Conservation (phyloP, 106 monocot genomes). For the Posidonia australis region DNA sequence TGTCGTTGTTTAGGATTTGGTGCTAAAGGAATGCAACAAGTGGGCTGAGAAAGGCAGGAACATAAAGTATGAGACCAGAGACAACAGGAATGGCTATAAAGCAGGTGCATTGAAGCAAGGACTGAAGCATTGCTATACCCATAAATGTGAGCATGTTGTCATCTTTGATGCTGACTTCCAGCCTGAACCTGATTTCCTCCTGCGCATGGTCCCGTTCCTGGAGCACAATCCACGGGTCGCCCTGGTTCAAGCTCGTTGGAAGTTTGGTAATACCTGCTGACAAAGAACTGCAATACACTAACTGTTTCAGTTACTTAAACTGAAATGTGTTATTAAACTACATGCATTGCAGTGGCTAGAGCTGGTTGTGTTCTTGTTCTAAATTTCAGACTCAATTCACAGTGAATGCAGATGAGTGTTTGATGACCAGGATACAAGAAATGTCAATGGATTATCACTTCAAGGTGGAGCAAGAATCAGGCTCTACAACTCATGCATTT, state of each 20-base stretch:
- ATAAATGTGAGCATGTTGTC: constrained; percentile 52
- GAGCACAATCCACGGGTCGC: constrained; percentile 51
- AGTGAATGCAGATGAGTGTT: constrained; percentile 76
- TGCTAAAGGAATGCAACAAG: constrained; percentile 33
- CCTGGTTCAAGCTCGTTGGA: constrained; percentile 82
- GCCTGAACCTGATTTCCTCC: constrained; percentile 54
- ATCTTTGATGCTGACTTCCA: constrained; percentile 88
- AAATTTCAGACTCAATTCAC: background rate
- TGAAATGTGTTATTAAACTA: too few relatives aligned
- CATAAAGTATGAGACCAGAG: constrained; percentile 36
- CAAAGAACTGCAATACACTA: background rate
- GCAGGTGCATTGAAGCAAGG: constrained; percentile 68
- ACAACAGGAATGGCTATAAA: constrained; percentile 60
- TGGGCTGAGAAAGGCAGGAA: constrained; percentile 45
- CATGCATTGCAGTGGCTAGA: too few relatives aligned
- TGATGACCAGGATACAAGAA: constrained; percentile 81
- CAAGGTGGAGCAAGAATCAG: constrained; percentile 73
- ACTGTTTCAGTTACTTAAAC: background rate
- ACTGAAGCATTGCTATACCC: constrained; percentile 46
- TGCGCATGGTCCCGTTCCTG: constrained; percentile 53
- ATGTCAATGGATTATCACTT: constrained; percentile 88
- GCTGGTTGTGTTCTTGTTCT: background rate
- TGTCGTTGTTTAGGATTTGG: constrained; percentile 32
- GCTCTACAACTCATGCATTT: constrained; percentile 47
- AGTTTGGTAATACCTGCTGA: constrained; percentile 38